Base-by-base conservation (phyloP, 495 filamentous ascomycete genomes). In the Talaromyces adpressus region DNA sequence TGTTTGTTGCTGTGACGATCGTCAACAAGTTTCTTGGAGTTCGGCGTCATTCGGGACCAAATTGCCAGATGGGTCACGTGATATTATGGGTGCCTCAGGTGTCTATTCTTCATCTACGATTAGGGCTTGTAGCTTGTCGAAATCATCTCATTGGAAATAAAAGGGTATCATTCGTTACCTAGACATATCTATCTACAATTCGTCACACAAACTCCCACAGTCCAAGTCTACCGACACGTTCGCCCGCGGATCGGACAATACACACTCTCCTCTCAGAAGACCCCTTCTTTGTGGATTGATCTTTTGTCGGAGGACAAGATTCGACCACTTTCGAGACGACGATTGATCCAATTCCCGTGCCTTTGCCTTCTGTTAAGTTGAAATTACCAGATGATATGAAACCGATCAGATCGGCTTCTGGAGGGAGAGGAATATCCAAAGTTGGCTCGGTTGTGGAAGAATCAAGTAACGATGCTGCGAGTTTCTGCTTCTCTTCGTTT, bases 331-430 rank as follows among this genome's bases (percentile, higher is more conserved):
- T 90, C 4, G 70, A 75, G 3, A 92, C 74, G 3, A 83, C 74
- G 22, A 97, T 73, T 18, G 82, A 87, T 0, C 90, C 94, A 63
- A 98, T 81, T 0, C 87, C 93, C 23, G 87, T 87, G 0, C 86
- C 88, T 68, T 81, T 82, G 1, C 93, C 94, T 63, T 92, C 85
- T 6, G 85, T 86, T 3, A 97, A 79, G 66, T 90, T 90, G 66
- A 88, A 97, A 58, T 89, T 88, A 2, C 93, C 94, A 2, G 87
- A 89, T 23, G 92, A 97, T 22, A 97, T 87, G 71, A 96, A 98
- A 0, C 94, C 94, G 45, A 98, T 89, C 30, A 97, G 77, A 69
- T 97, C 91, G 14, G 83, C 80, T 64, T 90, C 89, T 1, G 76
- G 73, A 0, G 94, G 94, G 5, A 90, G 84, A 1, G 83, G 69